Conservation (phyloP, 2,329 filamentous ascomycete genomes). For the Rhynchosporium agropyri region DNA sequence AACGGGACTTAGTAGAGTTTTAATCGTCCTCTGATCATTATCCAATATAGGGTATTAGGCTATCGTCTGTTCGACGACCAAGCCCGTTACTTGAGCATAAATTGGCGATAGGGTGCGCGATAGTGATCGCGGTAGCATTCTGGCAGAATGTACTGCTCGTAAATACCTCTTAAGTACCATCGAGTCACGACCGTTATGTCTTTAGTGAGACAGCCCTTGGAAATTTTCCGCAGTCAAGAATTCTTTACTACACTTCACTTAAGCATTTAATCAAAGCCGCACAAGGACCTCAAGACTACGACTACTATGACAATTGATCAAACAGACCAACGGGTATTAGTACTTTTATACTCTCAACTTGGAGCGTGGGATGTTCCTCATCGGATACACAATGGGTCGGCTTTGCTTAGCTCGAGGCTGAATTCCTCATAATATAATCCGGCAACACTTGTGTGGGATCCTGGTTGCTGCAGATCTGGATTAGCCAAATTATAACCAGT, state of each 20-base stretch:
- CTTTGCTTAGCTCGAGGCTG: constrained; percentile 14
- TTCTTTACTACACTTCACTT: too few species aligned
- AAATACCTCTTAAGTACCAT: background rate
- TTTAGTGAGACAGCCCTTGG: too few species aligned
- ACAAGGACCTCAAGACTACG: too few species aligned
- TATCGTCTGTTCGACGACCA: background rate
- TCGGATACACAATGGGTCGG: too few species aligned
- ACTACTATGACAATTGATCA: too few species aligned
- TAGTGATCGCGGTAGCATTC: constrained; percentile 7
- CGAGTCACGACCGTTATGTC: background rate
- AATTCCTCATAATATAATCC: constrained; percentile 11
- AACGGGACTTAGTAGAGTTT: background rate
- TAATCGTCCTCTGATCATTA: background rate
- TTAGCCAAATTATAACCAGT: background rate
- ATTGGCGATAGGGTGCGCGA: background rate
- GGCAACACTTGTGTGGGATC: constrained; percentile 15
- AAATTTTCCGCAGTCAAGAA: too few species aligned
- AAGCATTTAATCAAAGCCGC: too few species aligned
- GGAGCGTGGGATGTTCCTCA: too few species aligned
- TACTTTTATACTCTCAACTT: too few species aligned
- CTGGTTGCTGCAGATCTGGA: background rate
- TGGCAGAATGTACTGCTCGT: constrained; percentile 16
- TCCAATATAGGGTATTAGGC: background rate
- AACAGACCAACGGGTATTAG: too few species aligned
- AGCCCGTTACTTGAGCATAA: constrained; percentile 15